A percentile compares a stretch with the other conserved stretches of the same genome.
Evolutionary conservation across 192 early-diverging fungal genomes (phyloP).

Genomic region (Rhizoclosmatium sp.): DNA sequence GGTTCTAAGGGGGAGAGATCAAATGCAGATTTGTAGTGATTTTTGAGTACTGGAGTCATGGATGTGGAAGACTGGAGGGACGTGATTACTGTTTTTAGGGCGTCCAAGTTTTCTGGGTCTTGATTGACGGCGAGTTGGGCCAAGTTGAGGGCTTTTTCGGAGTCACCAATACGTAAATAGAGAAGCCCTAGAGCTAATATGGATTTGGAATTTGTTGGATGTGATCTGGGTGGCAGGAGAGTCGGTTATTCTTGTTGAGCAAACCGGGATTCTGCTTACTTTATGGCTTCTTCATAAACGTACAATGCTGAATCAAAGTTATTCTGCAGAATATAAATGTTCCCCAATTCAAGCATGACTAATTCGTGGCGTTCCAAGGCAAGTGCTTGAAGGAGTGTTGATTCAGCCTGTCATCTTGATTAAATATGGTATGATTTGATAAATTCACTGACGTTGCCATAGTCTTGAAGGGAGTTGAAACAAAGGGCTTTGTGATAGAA

Average conservation of each 20-base stretch:
- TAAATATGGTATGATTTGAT: too few relatives aligned
- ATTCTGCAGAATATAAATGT: slow-evolving; percentile 2
- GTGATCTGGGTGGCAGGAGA: not conserved
- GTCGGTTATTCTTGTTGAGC: too few relatives aligned
- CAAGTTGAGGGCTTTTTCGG: not conserved
- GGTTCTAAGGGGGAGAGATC: not conserved
- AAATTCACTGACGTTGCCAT: too few relatives aligned
- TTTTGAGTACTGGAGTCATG: not conserved
- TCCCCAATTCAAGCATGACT: not conserved
- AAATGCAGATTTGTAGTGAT: not conserved
- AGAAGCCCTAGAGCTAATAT: not conserved
- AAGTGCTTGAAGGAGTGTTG: not conserved
- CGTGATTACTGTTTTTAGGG: not conserved
- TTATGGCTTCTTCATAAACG: slow-evolving; percentile 5
- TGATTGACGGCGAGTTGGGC: not conserved
- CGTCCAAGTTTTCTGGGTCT: slow-evolving; percentile 4
- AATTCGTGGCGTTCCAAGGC: slow-evolving; percentile 1
- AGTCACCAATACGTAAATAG: not conserved
- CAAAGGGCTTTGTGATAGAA: too few relatives aligned
- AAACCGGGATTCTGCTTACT: not conserved
- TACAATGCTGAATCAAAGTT: not conserved
- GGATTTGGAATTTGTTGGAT: not conserved
- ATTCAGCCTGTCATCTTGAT: not conserved
- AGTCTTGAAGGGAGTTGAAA: too few relatives aligned
- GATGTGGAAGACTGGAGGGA: not conserved